Evolutionary conservation across 345 rosid genomes (phyloP), one percentile per base, ranked within the genome.

Genomic region (Trapa bicornis): DNA sequence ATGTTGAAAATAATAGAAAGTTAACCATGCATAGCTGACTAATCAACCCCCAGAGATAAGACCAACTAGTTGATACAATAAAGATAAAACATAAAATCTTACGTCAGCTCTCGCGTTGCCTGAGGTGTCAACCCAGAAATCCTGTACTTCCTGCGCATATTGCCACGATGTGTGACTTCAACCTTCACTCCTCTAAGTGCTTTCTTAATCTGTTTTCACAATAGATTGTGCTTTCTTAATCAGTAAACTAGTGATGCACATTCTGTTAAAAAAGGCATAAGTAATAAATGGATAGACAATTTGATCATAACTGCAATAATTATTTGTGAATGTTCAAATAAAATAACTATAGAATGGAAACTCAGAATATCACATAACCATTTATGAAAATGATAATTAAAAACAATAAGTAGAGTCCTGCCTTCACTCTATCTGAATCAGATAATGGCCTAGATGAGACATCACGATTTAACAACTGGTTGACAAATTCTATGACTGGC

Each of bases 121-220:
- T 80, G 86, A 14, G 86, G 74, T 64, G 86, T 82, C 68, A 82
- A 72, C 1, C 83, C 86, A 54, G 86, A 82, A 10, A 82, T 78
- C 2, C 86, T 81, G 60, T 80, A 82, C 58, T 82, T 82, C 52
- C 86, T 74, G 38, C 83, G 80, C 80, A 82, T 78, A 57, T 76
- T 82, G 50, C 86, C 86, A 11, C 86, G 78, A 50, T 82, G 86
- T 3, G 86, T 82, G 57, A 82, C 86, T 57, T 82, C 86, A 61
- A 82, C 83, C 70, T 75, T 82, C 65, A 82, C 81, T 41, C 86
- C 86, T 69, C 86, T 79, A 8, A 82, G 79, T 16, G 86, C 86
- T 66, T 79, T 82, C 57, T 82, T 82, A 8, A 82, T 82, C 86
- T 82, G 72, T 61, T 33, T 42, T 39, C 37, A 41, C 43, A 39